phyloP scores from a whole-genome alignment of 2,329 filamentous ascomycete genomes.

The Ophiosphaerella narmari region DNA sequence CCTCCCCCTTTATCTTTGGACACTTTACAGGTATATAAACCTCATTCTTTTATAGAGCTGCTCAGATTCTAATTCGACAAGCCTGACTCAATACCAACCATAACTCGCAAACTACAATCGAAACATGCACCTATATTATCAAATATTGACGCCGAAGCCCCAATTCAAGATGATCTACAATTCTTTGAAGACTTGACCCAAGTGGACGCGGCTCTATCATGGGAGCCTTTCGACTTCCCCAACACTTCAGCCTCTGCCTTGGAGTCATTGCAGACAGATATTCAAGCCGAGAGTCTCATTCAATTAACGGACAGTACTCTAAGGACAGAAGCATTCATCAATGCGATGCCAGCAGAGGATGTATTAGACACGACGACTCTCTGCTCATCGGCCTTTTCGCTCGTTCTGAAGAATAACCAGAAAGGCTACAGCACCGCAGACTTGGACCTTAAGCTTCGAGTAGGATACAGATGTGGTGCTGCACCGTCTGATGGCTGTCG shows the following conservation, averaged over 20 bases:
- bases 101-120: constrained; percentile 1
- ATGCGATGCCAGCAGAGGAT: constrained; percentile 2
- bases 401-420: constrained; percentile 14
- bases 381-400: constrained; percentile 23
- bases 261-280: constrained; percentile 2
- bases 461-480: constrained; percentile 15
- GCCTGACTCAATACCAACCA: constrained; percentile 2
- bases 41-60: neutral
- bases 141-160: neutral
- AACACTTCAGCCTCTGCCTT: neutral
- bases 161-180: constrained; percentile 3
- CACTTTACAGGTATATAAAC: constrained; percentile 3
- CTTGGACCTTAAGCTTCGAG: constrained; percentile 19
- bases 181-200: constrained; percentile 4
- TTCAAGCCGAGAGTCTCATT: neutral
- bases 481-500: constrained; percentile 15
- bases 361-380: constrained; percentile 19
- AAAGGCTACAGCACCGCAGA: constrained; percentile 16
- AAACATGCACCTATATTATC: constrained; percentile 1
- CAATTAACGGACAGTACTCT: constrained; percentile 1
- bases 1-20: neutral
- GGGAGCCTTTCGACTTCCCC: constrained; percentile 4
- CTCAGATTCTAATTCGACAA: constrained; percentile 5
- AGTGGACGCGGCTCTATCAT: constrained; percentile 2
- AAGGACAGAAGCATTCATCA: constrained; percentile 7